Base-by-base conservation (phyloP, 306 rosid species). In the Ormosia semicastrata region DNA sequence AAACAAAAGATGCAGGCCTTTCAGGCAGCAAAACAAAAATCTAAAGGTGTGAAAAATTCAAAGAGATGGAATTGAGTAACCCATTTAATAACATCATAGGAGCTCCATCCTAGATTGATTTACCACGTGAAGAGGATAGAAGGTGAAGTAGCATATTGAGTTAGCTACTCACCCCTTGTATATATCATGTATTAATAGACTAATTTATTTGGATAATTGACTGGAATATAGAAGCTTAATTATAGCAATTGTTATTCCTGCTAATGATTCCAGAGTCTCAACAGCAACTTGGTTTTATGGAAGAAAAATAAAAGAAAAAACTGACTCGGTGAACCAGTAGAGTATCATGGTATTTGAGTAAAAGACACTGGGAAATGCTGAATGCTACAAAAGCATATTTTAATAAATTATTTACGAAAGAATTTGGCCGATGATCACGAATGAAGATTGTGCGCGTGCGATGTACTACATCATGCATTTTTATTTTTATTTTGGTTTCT, bases 1-100 rank as follows among this genome's bases (percentile, higher is more conserved):
- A 95, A 95, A 58, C 99, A 93, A 84, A 95, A 87, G 82, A 86
- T 87, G 89, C 89, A 89, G 81, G 97, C 98, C 60, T 93, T 95
- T 86, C 99, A 95, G 86, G 94, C 91, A 56, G 96, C 94, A 29
- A 95, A 95, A 88, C 89, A 93, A 39, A 95, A 95, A 81, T 93
- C 99, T 0, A 92, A 90, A 85, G 94, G 97, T 58, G 10, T 53
- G 18, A 95, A 93, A 85, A 93, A 93, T 75, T 62, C 98, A 0
- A 95, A 92, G 89, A 92, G 99, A 83, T 95, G 98, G 99, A 95
- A 93, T 2, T 95, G 81, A 92, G 73, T 60, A 60, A 79, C 30
- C 8, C 76, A 11, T 83, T 73, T n/a, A 12, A 52, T 13, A 53
- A 32, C 47, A 66, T 63, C 56, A 15, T 53, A 44, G 40, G 75